Conservation (phyloP, 2,329 filamentous ascomycete species). For the Fusarium mexicanum region DNA sequence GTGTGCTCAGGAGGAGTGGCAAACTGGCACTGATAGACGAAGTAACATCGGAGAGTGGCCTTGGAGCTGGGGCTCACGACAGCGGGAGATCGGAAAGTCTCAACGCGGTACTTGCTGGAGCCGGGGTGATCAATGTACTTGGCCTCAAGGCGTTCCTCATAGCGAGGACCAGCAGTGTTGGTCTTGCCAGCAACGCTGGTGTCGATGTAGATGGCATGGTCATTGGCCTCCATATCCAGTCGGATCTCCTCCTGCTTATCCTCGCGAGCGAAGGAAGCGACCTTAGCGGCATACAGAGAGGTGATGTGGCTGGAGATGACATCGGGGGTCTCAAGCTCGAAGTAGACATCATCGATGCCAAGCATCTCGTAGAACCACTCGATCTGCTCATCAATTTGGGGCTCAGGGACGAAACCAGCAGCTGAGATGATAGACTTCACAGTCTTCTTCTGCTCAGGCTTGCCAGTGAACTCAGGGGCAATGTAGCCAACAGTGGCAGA, state of each 20-base stretch:
- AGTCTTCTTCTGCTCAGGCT: slow-evolving; percentile 87
- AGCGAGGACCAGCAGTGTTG: slow-evolving; percentile 81
- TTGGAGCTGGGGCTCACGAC: slow-evolving; percentile 77
- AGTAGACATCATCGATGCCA: slow-evolving; percentile 98
- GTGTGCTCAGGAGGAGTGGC: slow-evolving; percentile 77
- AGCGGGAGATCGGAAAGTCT: slow-evolving; percentile 94
- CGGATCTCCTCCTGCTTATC: slow-evolving; percentile 95
- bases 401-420: slow-evolving; percentile 85
- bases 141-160: slow-evolving; percentile 91
- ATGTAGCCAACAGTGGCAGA: slow-evolving; percentile 95
- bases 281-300: slow-evolving; percentile 95
- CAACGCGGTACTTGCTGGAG: slow-evolving; percentile 84
- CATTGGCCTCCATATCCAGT: slow-evolving; percentile 91
- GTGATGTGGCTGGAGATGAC: slow-evolving; percentile 95
- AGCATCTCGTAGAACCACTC: slow-evolving; percentile 98
- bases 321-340: slow-evolving; percentile 85
- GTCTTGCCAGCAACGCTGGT: slow-evolving; percentile 90
- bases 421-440: slow-evolving; percentile 84
- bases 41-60: slow-evolving; percentile 94
- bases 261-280: slow-evolving; percentile 90
- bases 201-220: slow-evolving; percentile 98
- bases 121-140: slow-evolving; percentile 91
- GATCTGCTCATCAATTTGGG: slow-evolving; percentile 86
- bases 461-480: slow-evolving; percentile 92
- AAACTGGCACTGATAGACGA: slow-evolving; percentile 97